phyloP scores from a whole-genome alignment of 345 rosid genomes.

The Euphorbia lathyris region DNA sequence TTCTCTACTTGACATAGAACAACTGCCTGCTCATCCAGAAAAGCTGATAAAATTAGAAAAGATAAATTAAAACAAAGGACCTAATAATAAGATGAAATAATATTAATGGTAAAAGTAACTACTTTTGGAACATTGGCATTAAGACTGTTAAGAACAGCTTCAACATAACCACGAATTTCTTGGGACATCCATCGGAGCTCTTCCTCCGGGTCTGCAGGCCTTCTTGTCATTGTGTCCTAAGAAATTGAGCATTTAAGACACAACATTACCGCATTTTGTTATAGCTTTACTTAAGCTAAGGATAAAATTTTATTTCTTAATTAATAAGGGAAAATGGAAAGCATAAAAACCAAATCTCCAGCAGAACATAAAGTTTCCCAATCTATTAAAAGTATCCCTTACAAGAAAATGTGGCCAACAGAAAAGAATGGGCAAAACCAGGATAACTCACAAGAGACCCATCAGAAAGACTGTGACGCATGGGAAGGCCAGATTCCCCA shows the following conservation, averaged over 20 bases:
- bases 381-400: background rate
- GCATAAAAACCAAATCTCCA: background rate
- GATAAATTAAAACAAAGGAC: background rate
- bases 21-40: slow-evolving; percentile 65
- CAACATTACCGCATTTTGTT: background rate
- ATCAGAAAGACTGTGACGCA: slow-evolving; percentile 94
- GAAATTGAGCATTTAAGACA: background rate
- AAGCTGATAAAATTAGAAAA: slow-evolving; percentile 14
- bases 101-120: slow-evolving; percentile 11
- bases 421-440: background rate
- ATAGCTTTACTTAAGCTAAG: background rate
- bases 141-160: slow-evolving; percentile 99
- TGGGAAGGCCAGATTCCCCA: slow-evolving; percentile 47
- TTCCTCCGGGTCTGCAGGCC: slow-evolving; percentile 96
- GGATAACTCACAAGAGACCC: slow-evolving; percentile 87
- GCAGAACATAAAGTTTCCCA: background rate
- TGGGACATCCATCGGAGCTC: slow-evolving; percentile 99
- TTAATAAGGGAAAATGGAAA: background rate
- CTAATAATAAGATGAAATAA: background rate
- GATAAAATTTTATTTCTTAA: background rate
- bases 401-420: background rate
- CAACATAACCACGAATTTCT: slow-evolving; percentile 98
- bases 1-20: slow-evolving; percentile 99
- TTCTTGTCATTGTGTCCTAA: slow-evolving; percentile 89
- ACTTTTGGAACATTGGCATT: slow-evolving; percentile 99